phyloP scores from a whole-genome alignment of 495 filamentous ascomycete genomes.

The Penicillium diatomitis region DNA sequence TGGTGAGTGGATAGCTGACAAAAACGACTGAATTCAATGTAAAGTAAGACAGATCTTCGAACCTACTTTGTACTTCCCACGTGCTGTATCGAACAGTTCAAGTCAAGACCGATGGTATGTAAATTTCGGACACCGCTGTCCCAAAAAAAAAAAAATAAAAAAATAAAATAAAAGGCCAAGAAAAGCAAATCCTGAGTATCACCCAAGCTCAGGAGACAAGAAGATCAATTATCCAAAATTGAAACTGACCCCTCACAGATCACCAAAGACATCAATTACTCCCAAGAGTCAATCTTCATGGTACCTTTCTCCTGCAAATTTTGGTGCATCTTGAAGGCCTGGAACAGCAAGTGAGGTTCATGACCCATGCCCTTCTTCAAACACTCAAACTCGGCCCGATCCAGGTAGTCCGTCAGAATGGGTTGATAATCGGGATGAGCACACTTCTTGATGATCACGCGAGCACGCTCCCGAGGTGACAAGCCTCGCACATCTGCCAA shows the following conservation, averaged over 20 bases:
- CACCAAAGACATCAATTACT: conserved; percentile 12
- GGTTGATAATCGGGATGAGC: conserved; percentile 81
- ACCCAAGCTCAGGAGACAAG: too few relatives aligned
- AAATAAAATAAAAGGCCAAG: too few relatives aligned
- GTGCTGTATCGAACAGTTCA: too few relatives aligned
- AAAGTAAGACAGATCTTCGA: too few relatives aligned
- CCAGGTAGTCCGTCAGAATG: conserved; percentile 75
- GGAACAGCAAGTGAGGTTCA: conserved; percentile 78
- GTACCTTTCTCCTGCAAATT: conserved; percentile 71
- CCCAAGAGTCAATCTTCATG: conserved; percentile 65
- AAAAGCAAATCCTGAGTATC: too few relatives aligned
- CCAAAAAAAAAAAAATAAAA: too few relatives aligned
- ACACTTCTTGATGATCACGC: conserved; percentile 81
- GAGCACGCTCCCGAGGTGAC: conserved; percentile 68
- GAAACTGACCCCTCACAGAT: conserved; percentile 8
- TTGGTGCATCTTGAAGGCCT: conserved; percentile 84
- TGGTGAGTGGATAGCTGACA: too few relatives aligned
- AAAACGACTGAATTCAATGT: too few relatives aligned
- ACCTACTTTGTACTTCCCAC: too few relatives aligned
- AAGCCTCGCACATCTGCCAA: conserved; percentile 80
- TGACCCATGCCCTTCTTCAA: conserved; percentile 82
- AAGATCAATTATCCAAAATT: conserved; percentile 13
- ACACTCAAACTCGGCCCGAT: conserved; percentile 81
- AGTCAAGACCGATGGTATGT: too few relatives aligned
- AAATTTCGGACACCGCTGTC: too few relatives aligned